Conservation (phyloP, 148 eudicot genomes). For the Silene latifolia region DNA sequence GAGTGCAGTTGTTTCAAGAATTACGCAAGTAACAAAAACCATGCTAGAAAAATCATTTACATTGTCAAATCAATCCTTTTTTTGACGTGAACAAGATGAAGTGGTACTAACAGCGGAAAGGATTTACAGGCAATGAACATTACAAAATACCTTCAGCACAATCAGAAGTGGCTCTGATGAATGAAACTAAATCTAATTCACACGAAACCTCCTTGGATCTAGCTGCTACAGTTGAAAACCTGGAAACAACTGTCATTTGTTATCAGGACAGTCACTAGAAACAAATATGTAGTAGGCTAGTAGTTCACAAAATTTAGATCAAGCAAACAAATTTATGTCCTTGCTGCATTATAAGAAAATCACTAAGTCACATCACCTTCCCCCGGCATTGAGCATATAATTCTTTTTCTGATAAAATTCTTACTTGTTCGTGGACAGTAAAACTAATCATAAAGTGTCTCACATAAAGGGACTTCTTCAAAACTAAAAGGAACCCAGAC, state of each 20-base stretch:
- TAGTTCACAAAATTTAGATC: not conserved
- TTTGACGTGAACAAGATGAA: not conserved
- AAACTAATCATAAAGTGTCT: conserved; percentile 1
- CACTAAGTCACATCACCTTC: not conserved
- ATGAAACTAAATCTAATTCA: conserved; percentile 48
- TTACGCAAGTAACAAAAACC: not conserved
- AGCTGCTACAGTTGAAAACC: conserved; percentile 65
- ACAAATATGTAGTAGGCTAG: not conserved
- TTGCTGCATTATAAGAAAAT: not conserved
- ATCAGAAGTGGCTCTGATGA: conserved; percentile 46
- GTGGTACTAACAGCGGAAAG: not conserved
- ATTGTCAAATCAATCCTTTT: not conserved
- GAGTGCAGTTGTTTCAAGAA: not conserved
- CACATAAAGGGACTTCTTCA: not conserved
- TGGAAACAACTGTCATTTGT: conserved; percentile 46
- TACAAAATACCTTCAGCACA: conserved; percentile 51
- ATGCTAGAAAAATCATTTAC: not conserved
- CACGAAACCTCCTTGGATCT: conserved; percentile 30
- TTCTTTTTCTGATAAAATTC: not conserved
- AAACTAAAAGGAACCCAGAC: not conserved
- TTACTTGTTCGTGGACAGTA: not conserved
- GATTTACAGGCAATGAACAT: not conserved
- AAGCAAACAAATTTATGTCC: not conserved
- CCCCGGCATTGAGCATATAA: not conserved
- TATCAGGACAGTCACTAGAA: conserved; percentile 35